A percentile compares a stretch with the other conserved stretches of the same genome.
phyloP scores from a whole-genome alignment of 2,329 filamentous ascomycete genomes.

The Ramularia endophylla region DNA sequence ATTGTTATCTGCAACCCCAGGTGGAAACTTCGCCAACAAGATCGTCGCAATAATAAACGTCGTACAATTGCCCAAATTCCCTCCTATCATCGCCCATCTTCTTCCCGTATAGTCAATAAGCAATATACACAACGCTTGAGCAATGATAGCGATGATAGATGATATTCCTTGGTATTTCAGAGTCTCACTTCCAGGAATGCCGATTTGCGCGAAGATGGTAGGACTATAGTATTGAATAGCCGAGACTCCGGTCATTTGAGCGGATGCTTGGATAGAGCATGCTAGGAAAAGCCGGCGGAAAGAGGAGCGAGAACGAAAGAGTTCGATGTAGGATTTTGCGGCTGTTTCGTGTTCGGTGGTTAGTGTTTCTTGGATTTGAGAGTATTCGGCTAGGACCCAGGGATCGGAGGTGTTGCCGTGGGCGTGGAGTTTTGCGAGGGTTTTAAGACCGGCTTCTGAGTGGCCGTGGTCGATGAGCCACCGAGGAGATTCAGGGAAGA shows the following conservation, averaged over 20 bases:
- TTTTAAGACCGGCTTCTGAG: constrained; percentile 58
- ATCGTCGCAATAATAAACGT: constrained; percentile 65
- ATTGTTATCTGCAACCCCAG: constrained; percentile 45
- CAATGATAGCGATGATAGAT: constrained; percentile 62
- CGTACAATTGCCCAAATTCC: constrained; percentile 65
- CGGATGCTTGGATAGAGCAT: constrained; percentile 61
- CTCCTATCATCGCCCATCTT: constrained; percentile 64
- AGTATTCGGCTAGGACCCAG: constrained; percentile 67
- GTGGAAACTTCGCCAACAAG: constrained; percentile 56
- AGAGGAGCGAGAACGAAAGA: constrained; percentile 59
- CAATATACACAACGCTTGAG: constrained; percentile 62
- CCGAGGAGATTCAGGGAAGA: constrained; percentile 60
- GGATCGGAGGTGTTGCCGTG: constrained; percentile 60
- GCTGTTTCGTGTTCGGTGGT: constrained; percentile 59
- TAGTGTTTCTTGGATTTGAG: constrained; percentile 63
- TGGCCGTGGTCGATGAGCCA: constrained; percentile 67
- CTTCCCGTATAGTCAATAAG: constrained; percentile 66
- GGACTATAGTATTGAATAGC: constrained; percentile 65
- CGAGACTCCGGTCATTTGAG: constrained; percentile 71
- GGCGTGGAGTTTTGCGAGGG: constrained; percentile 63
- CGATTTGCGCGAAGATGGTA: constrained; percentile 55
- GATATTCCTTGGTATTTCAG: constrained; percentile 73
- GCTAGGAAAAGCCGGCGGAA: constrained; percentile 69
- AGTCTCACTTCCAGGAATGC: constrained; percentile 58
- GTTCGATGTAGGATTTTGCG: constrained; percentile 63